Evolutionary conservation across 1,139 yeast species (phyloP).

Genomic region (Hanseniaspora gamundiae): DNA sequence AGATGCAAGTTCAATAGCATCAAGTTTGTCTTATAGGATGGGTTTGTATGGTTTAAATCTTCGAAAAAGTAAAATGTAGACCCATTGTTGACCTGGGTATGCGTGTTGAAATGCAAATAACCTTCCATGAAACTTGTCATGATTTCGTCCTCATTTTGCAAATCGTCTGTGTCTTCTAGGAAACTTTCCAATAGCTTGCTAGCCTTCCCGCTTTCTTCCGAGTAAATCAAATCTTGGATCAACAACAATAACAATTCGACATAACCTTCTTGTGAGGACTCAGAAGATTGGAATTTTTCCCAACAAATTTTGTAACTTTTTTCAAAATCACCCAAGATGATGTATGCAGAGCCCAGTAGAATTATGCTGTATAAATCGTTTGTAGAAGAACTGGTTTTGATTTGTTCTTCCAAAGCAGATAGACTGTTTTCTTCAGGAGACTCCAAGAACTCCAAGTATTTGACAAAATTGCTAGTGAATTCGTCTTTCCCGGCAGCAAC

Average conservation of each 20-base stretch:
- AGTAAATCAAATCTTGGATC: conserved; percentile 19
- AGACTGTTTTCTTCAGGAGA: neutral
- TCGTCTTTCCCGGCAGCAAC: neutral
- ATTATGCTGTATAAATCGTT: conserved; percentile 1
- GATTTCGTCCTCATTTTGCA: conserved; percentile 24
- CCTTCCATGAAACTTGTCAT: conserved; percentile 23
- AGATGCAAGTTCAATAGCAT: conserved; percentile 28
- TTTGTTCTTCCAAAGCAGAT: conserved; percentile 1
- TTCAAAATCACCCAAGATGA: conserved; percentile 17
- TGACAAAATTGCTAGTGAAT: neutral
- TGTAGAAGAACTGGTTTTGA: conserved; percentile 3
- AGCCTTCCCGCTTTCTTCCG: conserved; percentile 17
- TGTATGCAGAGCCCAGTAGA: conserved; percentile 4
- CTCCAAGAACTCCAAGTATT: conserved; percentile 1
- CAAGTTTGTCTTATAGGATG: conserved; percentile 27
- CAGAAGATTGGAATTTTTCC: conserved; percentile 18
- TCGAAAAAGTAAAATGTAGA: conserved; percentile 25
- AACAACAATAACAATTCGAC: conserved; percentile 22
- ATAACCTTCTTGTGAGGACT: conserved; percentile 11
- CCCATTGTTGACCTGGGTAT: conserved; percentile 17
- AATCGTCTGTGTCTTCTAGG: conserved; percentile 16
- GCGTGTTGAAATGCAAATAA: conserved; percentile 21
- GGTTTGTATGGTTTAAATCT: conserved; percentile 25
- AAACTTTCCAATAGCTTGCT: conserved; percentile 19
- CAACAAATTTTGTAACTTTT: conserved; percentile 20